Evolutionary conservation across 345 rosid genomes (phyloP).

Genomic region (Eutrema heterophyllum): DNA sequence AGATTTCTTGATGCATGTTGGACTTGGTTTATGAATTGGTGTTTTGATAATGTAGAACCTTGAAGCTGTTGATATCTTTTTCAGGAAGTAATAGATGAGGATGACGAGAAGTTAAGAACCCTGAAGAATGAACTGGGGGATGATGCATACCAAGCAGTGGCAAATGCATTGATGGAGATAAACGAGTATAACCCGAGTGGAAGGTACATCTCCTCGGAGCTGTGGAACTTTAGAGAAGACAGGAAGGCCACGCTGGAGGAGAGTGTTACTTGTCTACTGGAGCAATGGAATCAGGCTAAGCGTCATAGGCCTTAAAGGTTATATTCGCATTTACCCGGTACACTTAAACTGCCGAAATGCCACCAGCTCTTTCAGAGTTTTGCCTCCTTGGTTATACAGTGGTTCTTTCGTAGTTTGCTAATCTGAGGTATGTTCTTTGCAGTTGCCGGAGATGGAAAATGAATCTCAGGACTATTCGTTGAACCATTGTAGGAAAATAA

Average conservation of each 20-base stretch:
- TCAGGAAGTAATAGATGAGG: constrained; percentile 64
- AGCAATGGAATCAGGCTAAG: constrained; percentile 42
- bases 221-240: constrained; percentile 71
- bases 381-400: background rate
- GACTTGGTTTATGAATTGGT: background rate
- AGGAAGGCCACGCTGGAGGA: constrained; percentile 65
- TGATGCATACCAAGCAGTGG: constrained; percentile 55
- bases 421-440: background rate
- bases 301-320: constrained; percentile 36
- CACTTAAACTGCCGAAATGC: background rate
- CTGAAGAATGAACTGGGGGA: constrained; percentile 57
- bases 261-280: constrained; percentile 51
- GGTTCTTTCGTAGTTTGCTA: background rate
- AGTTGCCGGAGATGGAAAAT: constrained; percentile 3
- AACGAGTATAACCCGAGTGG: constrained; percentile 95
- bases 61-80: constrained; percentile 7
- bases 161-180: constrained; percentile 60
- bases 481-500: background rate
- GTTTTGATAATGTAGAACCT: constrained; percentile 3
- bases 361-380: background rate
- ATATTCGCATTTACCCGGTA: background rate
- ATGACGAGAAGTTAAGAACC: constrained; percentile 59
- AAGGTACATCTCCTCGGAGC: constrained; percentile 66
- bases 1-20: constrained; percentile 1
- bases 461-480: background rate